These are phyloP conservation scores for Drechslera avenae DNA, from an alignment of 2,329 filamentous ascomycete genomes.

Conservation along the genomic window DNA sequence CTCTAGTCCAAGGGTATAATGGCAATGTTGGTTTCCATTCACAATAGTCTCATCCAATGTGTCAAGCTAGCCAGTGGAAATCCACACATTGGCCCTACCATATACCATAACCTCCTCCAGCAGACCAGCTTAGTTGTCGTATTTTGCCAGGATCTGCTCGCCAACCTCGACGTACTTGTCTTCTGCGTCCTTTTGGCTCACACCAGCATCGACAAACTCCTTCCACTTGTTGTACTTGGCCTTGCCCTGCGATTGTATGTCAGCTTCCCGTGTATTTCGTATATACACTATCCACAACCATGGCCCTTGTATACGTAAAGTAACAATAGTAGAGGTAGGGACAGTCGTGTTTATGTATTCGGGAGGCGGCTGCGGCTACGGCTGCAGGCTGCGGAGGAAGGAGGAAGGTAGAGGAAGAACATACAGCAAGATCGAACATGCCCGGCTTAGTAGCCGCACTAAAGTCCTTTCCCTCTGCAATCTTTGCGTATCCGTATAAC, in stretches of 20 bases:
- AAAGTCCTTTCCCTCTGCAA: slow-evolving; percentile 48
- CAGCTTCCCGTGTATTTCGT: slow-evolving; percentile 1
- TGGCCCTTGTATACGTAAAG: background rate
- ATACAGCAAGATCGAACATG: slow-evolving; percentile 73
- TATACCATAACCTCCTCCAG: too few species aligned
- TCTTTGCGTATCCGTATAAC: slow-evolving; percentile 59
- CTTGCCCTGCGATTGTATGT: slow-evolving; percentile 65
- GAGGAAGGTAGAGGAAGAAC: slow-evolving; percentile 18
- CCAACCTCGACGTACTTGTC: slow-evolving; percentile 75
- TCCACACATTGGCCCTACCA: too few species aligned
- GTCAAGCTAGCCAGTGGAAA: too few species aligned
- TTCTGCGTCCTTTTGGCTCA: slow-evolving; percentile 71
- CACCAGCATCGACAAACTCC: slow-evolving; percentile 66
- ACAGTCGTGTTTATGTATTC: background rate
- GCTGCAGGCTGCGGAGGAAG: too few species aligned
- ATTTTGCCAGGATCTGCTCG: slow-evolving; percentile 71
- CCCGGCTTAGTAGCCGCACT: slow-evolving; percentile 59
- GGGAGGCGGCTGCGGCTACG: too few species aligned
- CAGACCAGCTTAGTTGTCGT: slow-evolving; percentile 59
- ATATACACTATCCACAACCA: background rate
- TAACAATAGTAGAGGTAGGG: too few species aligned
- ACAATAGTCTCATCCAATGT: too few species aligned
- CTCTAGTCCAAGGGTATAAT: too few species aligned
- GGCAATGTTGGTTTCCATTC: too few species aligned
- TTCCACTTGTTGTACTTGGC: slow-evolving; percentile 81